Percentiles rank a stretch among this genome's conserved stretches.
Evolutionary conservation across 495 filamentous ascomycete species (phyloP).

Genomic region (Diplogelasinospora grovesii): DNA sequence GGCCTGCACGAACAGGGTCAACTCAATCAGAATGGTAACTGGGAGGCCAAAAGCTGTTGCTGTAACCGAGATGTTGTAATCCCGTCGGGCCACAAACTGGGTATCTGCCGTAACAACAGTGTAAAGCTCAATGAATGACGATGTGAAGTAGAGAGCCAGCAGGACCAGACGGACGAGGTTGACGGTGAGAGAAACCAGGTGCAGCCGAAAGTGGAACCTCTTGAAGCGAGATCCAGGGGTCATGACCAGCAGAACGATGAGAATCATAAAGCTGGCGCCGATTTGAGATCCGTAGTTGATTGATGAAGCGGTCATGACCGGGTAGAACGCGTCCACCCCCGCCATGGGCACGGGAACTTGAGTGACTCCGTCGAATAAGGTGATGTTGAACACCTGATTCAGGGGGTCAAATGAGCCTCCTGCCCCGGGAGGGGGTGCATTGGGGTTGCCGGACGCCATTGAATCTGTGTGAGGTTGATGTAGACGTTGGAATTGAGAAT

Average conservation of each 20-base stretch:
- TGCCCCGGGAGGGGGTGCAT: neutral
- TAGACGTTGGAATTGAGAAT: too few species aligned
- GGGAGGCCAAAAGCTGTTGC: constrained; percentile 50
- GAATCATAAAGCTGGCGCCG: constrained; percentile 63
- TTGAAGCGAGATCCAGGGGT: constrained; percentile 20
- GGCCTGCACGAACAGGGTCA: constrained; percentile 68
- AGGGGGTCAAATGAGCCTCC: constrained; percentile 46
- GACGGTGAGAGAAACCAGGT: constrained; percentile 30
- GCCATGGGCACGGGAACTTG: constrained; percentile 48
- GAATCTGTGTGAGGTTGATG: too few species aligned
- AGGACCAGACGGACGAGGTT: constrained; percentile 57
- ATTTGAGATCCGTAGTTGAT: constrained; percentile 70
- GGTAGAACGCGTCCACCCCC: constrained; percentile 39
- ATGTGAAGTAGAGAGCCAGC: constrained; percentile 50
- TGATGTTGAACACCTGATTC: constrained; percentile 52
- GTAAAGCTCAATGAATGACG: constrained; percentile 53
- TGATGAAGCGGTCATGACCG: constrained; percentile 36
- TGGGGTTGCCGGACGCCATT: constrained; percentile 6
- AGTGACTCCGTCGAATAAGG: constrained; percentile 40
- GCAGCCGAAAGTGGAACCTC: constrained; percentile 17
- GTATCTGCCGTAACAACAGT: constrained; percentile 52
- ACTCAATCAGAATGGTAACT: constrained; percentile 53
- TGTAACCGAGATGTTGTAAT: constrained; percentile 46
- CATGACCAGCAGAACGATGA: constrained; percentile 51
- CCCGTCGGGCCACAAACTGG: constrained; percentile 36